Evolutionary conservation across 1,284 basidiomycete species (phyloP).

Genomic region (Boletus semigastroideus): DNA sequence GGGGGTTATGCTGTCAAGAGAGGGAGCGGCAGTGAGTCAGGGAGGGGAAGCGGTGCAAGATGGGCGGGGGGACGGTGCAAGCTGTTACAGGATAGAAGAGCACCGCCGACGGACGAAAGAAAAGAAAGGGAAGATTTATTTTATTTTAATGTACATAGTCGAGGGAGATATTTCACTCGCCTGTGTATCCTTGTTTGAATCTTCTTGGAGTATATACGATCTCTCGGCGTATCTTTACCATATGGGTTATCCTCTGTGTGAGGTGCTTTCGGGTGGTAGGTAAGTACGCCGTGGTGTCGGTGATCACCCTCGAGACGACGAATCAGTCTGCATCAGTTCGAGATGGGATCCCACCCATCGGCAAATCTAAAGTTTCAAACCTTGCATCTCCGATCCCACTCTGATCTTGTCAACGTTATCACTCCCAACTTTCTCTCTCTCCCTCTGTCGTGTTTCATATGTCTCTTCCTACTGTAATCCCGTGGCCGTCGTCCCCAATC

Average conservation of each 20-base stretch:
- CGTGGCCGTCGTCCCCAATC: conserved; percentile 15
- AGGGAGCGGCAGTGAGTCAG: conserved; percentile 7
- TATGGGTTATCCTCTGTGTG: conserved; percentile 29
- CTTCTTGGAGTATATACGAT: conserved; percentile 22
- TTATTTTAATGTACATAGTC: conserved; percentile 18
- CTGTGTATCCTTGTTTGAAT: conserved; percentile 35
- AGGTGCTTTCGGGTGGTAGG: conserved; percentile 17
- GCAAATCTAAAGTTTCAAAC: conserved; percentile 35
- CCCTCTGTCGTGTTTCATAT: neutral
- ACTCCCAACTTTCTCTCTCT: conserved; percentile 23
- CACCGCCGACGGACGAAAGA: conserved; percentile 21
- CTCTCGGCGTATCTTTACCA: conserved; percentile 33
- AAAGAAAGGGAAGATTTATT: conserved; percentile 7
- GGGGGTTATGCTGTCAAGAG: conserved; percentile 3
- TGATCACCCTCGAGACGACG: neutral
- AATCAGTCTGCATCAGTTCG: conserved; percentile 7
- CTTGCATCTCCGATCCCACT: conserved; percentile 32
- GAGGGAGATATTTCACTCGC: conserved; percentile 14
- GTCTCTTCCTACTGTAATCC: conserved; percentile 12
- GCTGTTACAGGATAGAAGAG: conserved; percentile 9
- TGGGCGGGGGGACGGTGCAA: conserved; percentile 1
- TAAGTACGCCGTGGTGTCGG: too few species aligned
- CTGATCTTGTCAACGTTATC: conserved; percentile 37
- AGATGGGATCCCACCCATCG: conserved; percentile 20
- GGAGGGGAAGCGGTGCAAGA: conserved; percentile 7